Evolutionary conservation across 106 monocot species (phyloP).

Genomic region (Dendrobium nobile): DNA sequence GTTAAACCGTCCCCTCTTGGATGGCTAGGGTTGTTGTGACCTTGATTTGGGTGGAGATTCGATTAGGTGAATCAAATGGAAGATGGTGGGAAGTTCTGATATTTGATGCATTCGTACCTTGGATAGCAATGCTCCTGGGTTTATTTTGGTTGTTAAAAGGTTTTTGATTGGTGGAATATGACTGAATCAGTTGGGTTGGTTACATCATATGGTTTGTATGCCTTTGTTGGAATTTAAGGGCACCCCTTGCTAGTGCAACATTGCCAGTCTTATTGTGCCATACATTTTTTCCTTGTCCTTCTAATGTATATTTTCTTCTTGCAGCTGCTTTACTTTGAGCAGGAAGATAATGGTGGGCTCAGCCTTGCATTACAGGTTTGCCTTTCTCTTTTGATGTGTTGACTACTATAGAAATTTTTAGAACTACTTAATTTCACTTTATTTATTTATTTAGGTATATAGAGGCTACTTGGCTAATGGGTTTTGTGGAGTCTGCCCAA

Average conservation of each 20-base stretch:
- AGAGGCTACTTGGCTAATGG: background rate
- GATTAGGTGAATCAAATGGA: too few species aligned
- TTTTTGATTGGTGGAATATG: too few species aligned
- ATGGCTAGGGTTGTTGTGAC: too few species aligned
- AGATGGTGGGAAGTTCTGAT: too few species aligned
- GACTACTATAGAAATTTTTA: background rate
- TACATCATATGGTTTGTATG: background rate
- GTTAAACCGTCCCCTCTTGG: too few species aligned
- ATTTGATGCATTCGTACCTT: too few species aligned
- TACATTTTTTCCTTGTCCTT: background rate
- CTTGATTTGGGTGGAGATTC: too few species aligned
- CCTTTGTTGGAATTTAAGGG: background rate
- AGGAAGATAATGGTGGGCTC: conserved; percentile 81
- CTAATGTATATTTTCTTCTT: conserved; percentile 4
- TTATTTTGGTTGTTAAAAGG: too few species aligned
- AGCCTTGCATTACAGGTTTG: conserved; percentile 92
- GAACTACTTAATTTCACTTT: background rate
- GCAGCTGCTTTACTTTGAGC: conserved; percentile 90
- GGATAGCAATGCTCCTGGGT: too few species aligned
- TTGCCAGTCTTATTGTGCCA: background rate
- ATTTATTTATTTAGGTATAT: background rate
- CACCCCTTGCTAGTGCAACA: background rate
- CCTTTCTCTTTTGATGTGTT: conserved; percentile 2
- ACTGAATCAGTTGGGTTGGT: background rate
- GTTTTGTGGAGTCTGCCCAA: background rate